These are phyloP conservation scores for Tetrapisispora pingtungensis DNA, from an alignment of 805 yeast genomes.

Conservation along the genomic window DNA sequence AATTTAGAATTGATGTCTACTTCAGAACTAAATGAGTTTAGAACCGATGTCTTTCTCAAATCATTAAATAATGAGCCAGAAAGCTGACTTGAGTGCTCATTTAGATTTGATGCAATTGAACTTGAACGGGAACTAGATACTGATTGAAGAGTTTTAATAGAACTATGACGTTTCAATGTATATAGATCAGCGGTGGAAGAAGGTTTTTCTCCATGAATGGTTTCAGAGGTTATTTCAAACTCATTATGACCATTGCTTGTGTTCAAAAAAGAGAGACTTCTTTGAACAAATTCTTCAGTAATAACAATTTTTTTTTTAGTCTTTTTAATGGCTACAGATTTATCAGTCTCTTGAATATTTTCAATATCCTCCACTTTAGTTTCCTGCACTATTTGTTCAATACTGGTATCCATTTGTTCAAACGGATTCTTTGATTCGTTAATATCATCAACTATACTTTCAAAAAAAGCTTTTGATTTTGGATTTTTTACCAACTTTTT, in stretches of 20 bases:
- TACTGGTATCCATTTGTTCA: constrained; percentile 22
- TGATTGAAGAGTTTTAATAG: constrained; percentile 24
- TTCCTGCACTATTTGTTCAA: constrained; percentile 6
- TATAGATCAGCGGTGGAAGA: constrained; percentile 37
- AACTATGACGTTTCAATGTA: constrained; percentile 37
- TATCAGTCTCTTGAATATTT: constrained; percentile 17
- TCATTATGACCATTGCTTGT: constrained; percentile 27
- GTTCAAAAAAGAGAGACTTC: constrained; percentile 43
- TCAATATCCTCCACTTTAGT: constrained; percentile 23
- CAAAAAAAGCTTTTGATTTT: constrained; percentile 57
- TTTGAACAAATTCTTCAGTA: constrained; percentile 47
- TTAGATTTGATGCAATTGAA: constrained; percentile 1
- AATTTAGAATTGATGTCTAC: constrained; percentile 32
- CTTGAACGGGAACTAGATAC: constrained; percentile 23
- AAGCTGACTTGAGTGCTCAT: constrained; percentile 2
- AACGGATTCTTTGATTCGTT: constrained; percentile 27
- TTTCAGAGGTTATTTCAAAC: constrained; percentile 24
- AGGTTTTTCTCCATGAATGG: constrained; percentile 15
- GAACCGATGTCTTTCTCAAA: constrained; percentile 34
- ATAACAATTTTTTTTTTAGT: constrained; percentile 33
- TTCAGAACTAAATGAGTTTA: constrained; percentile 37
- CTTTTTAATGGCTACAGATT: constrained; percentile 15
- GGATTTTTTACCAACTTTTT: constrained; percentile 40
- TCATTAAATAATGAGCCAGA: constrained; percentile 11
- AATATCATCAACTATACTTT: constrained; percentile 45